Conservation (phyloP, 495 filamentous ascomycete species). For the Penicillium cinerascens region DNA sequence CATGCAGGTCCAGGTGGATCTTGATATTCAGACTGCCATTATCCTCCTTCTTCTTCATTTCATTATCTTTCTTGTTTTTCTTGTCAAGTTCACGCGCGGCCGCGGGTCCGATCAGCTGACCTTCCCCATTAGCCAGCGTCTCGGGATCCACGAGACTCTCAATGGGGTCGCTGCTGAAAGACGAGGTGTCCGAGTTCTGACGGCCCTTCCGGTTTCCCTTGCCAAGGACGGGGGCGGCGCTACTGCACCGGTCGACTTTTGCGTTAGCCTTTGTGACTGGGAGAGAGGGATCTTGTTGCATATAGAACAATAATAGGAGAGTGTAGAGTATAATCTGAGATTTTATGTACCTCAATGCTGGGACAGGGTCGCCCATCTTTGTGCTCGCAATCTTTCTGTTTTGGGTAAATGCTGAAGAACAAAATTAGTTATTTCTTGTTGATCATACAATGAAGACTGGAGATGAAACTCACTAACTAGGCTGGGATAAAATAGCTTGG, state of each 20-base stretch:
- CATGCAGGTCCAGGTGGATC: conserved; percentile 14
- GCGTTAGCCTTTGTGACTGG: conserved; percentile 1
- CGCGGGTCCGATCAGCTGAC: not conserved
- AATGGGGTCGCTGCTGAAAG: not conserved
- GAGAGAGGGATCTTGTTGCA: not conserved
- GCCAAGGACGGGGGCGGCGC: not conserved
- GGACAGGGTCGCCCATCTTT: not conserved
- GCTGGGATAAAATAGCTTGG: no score
- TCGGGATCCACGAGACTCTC: not conserved
- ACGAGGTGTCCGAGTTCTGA: not conserved
- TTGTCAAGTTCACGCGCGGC: not conserved
- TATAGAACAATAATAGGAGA: no score
- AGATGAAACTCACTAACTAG: not conserved
- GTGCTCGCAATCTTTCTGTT: not conserved
- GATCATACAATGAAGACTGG: not conserved
- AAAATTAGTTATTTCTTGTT: not conserved
- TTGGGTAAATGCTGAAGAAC: not conserved
- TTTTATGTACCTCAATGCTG: conserved; percentile 4
- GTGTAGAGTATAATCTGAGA: not conserved
- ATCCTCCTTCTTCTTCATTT: not conserved
- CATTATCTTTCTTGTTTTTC: conserved; percentile 1
- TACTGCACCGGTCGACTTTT: no score
- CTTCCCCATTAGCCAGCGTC: conserved; percentile 1
- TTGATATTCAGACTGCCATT: conserved; percentile 10
- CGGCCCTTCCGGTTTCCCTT: not conserved